Percentiles rank a stretch among this genome's conserved stretches.
Conservation (phyloP, 2,329 filamentous ascomycete genomes). For the Fusarium pseudoanthophilum region DNA sequence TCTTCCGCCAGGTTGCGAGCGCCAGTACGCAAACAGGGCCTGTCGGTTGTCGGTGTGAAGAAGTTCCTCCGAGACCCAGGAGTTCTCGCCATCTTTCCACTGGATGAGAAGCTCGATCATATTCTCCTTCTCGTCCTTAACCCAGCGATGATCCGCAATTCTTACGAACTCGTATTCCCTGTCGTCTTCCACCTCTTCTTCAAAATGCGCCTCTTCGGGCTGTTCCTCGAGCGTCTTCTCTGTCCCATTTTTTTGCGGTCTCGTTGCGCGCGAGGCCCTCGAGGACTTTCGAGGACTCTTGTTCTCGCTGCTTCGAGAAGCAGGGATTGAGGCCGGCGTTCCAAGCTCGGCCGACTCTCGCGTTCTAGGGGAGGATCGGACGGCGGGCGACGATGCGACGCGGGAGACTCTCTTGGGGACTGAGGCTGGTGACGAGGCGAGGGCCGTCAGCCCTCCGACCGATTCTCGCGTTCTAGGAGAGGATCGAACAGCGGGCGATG, state of each 20-base stretch:
- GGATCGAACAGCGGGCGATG: background rate
- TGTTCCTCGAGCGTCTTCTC: background rate
- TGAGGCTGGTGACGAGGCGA: background rate
- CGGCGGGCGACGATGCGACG: no score
- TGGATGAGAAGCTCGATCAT: constrained; percentile 47
- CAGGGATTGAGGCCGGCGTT: no score
- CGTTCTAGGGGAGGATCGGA: no score
- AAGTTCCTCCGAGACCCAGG: constrained; percentile 50
- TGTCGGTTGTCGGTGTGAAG: constrained; percentile 49
- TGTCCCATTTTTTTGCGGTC: background rate
- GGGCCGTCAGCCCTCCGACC: background rate
- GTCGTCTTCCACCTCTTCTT: background rate
- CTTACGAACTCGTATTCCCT: constrained; percentile 17
- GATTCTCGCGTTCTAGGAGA: background rate
- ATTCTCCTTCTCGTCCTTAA: constrained; percentile 10
- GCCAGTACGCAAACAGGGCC: constrained; percentile 50
- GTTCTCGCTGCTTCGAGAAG: background rate
- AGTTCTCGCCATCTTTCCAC: constrained; percentile 46
- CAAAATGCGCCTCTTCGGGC: background rate
- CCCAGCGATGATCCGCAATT: constrained; percentile 47
- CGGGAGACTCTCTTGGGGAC: no score
- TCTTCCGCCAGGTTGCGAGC: constrained; percentile 42
- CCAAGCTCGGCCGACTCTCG: no score
- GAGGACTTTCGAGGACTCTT: background rate
- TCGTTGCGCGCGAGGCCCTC: background rate